These are phyloP conservation scores for Didymella glomerata DNA, from an alignment of 2,329 filamentous ascomycete genomes.

Conservation along the genomic window DNA sequence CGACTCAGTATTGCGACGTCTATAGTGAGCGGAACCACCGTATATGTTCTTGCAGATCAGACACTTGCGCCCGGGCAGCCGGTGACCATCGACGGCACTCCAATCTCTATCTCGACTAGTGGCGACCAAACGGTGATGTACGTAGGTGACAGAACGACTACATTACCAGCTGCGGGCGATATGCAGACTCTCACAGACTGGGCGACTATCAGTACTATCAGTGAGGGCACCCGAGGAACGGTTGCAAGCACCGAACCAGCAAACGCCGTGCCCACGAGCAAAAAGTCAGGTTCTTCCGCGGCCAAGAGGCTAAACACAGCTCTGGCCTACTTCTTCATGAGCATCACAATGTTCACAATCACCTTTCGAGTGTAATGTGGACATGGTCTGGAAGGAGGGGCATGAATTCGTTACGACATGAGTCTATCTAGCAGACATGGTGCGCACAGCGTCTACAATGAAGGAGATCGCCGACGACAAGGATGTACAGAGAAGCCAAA, in stretches of 20 bases:
- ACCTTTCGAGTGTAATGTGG: neutral
- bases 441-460: neutral
- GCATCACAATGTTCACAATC: neutral
- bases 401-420: neutral
- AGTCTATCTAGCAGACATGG: neutral
- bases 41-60: conserved; percentile 28
- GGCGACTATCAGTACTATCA: conserved; percentile 6
- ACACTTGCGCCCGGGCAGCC: conserved; percentile 31
- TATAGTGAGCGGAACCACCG: conserved; percentile 25
- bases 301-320: neutral
- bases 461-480: neutral
- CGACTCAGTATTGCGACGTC: conserved; percentile 20
- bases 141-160: conserved; percentile 28
- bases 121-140: conserved; percentile 24
- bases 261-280: neutral
- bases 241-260: neutral
- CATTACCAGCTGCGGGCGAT: conserved; percentile 10
- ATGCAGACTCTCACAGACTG: conserved; percentile 3
- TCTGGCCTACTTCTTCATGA: neutral
- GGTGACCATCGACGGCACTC: conserved; percentile 25
- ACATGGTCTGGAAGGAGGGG: neutral
- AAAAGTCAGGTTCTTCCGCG: conserved; percentile 1
- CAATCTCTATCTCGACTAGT: conserved; percentile 24
- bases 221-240: conserved; percentile 2
- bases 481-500: neutral